A percentile compares a stretch with the other conserved stretches of the same genome.
Conservation (phyloP, 1,284 basidiomycete species). For the Wallemia mellicola region DNA sequence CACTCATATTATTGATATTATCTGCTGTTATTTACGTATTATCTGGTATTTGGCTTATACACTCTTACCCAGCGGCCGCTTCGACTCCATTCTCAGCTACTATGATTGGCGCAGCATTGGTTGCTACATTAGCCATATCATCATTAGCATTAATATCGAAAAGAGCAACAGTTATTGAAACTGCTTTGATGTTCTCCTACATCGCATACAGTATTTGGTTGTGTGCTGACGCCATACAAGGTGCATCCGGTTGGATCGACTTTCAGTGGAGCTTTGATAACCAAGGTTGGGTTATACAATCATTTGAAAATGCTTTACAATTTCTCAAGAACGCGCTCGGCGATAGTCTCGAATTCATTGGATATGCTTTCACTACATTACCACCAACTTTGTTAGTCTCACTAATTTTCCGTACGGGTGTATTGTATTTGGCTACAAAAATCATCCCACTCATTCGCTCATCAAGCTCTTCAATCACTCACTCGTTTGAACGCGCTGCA, state of each 20-base stretch:
- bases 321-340: conserved; percentile 5
- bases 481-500: conserved; percentile 39
- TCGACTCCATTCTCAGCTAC: conserved; percentile 55
- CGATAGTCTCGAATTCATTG: conserved; percentile 4
- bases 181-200: conserved; percentile 11
- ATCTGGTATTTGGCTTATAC: conserved; percentile 7
- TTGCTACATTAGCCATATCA: conserved; percentile 48
- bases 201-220: conserved; percentile 1
- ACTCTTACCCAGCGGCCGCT: conserved; percentile 49
- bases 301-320: conserved; percentile 1
- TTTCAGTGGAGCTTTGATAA: background rate
- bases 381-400: conserved; percentile 59
- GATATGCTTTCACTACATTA: conserved; percentile 21
- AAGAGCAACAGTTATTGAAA: conserved; percentile 76
- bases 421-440: conserved; percentile 55
- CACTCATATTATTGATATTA: conserved; percentile 20
- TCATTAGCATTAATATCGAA: conserved; percentile 63
- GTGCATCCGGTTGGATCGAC: background rate
- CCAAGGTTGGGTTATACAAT: background rate
- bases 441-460: conserved; percentile 38
- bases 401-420: conserved; percentile 46
- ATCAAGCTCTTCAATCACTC: conserved; percentile 15
- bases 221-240: background rate
- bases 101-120: conserved; percentile 41
- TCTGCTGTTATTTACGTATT: conserved; percentile 9